Base-by-base conservation (phyloP, 2,329 filamentous ascomycete species). In the Teratosphaeria nubilosa region DNA sequence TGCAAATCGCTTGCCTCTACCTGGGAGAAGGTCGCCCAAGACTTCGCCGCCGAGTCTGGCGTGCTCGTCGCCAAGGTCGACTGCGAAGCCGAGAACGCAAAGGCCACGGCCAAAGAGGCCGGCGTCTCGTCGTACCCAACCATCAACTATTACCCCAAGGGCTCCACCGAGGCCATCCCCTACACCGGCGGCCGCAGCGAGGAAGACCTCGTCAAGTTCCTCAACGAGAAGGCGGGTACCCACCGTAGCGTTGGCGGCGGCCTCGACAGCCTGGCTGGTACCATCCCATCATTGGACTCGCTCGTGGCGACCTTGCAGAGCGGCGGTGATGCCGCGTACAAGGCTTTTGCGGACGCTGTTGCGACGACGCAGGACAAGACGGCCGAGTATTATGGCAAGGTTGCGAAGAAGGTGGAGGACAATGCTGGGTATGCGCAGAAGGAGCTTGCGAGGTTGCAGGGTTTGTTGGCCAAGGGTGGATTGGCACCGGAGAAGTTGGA, bases 11-110 rank as follows among this genome's bases (percentile, higher is more conserved):
- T 99, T 63, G 91, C 91, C 54, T 94, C 94, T 51, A 82, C 80
- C 65, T 99, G 91, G 90, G 94, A 99, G 77, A 84, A 83, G 56
- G 79, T 97, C 63, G 92, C 94, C 62, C 79, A 80, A 61, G 88
- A 91, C 76, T 99, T 91, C 76, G 80, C 81, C 64, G 82, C 80
- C 71, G 94, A 99, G 69, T 76, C 85, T 60, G 80, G 82, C 64
- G 90, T 99, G 63, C 72, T 96, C 51, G 85, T 99, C 69, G 94
- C 91, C 74, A 97, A 99, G 80, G 87, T 99, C 62, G 92, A 99
- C 72, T 91, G 90, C 70, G 92, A 99, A 77, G 85, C 87, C 31
- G 85, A 89, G 67, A 90, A 90, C 75, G 84, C 87, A 74, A 96
- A 96, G 77, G 82, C 82, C 51, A 85, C 86, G 54, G 86, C 91